Base-by-base conservation (phyloP, 2,329 filamentous ascomycete species). In the Plectosphaerella cucumerina region DNA sequence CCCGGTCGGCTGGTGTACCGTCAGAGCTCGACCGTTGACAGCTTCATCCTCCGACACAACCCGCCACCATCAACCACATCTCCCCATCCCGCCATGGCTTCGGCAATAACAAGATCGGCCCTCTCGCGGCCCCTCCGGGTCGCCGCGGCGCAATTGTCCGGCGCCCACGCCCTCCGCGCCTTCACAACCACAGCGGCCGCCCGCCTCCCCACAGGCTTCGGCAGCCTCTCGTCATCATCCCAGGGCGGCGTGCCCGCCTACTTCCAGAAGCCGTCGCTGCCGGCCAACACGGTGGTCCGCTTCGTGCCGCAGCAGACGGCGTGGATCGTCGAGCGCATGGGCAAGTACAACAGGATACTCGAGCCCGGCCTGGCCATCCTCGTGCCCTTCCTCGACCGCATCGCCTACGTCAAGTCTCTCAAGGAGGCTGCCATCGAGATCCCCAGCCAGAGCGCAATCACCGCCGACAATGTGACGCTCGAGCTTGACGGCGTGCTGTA, bases 321-420 rank as follows among this genome's bases (percentile, higher is more conserved):
- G 69, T 99, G 94, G 94, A 93, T 99, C 53, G 94, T 99, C 51
- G 94, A 99, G 81, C 92, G 94, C 65, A 99, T 99, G 94, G 94
- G 94, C 63, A 94, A 92, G 72, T 99, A 96, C 76, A 87, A 90
- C 73, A 83, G 92, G 54, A 97, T 99, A 63, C 76, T 99, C 47
- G 84, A 97, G 62, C 94, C 94, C 4, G 94, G 94, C 51, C 77
- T 99, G 55, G 92, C 94, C 20, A 80, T 99, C 56, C 74, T 99
- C 59, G 79, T 94, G 50, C 94, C 94, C 2, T 88, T 97, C 59
- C 75, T 99, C 68, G 94, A 99, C 72, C 87, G 91, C 55, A 97
- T 99, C 69, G 89, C 94, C 61, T 99, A 99, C 69, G 94, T 99
- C 59, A 97, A 96, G 79, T 96, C 89, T 59, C 76, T 99, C 70